A percentile compares a stretch with the other conserved stretches of the same genome.
These are phyloP conservation scores for Brettanomyces custersianus DNA, from an alignment of 805 yeast species.

Conservation along the genomic window DNA sequence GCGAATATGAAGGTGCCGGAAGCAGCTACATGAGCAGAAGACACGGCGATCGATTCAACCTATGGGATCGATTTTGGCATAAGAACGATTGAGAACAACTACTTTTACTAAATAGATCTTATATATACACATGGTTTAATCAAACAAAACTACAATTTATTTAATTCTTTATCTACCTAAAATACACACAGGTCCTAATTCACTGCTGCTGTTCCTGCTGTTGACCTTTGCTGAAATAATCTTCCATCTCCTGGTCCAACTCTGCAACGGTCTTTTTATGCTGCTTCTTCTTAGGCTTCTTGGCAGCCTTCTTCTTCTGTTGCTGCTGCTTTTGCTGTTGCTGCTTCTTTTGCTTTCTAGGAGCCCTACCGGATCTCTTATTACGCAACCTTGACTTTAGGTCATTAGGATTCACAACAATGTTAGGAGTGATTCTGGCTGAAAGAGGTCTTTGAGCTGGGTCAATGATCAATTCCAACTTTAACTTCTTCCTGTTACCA, in stretches of 20 bases:
- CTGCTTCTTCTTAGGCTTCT: slow-evolving; percentile 23
- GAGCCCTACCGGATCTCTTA: slow-evolving; percentile 38
- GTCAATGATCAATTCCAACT: slow-evolving; percentile 74
- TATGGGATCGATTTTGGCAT: neutral
- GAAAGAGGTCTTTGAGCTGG: slow-evolving; percentile 71
- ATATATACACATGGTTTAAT: slow-evolving; percentile 2
- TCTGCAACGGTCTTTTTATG: slow-evolving; percentile 76
- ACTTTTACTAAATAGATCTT: no score
- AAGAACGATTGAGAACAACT: slow-evolving; percentile 1
- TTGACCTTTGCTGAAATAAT: slow-evolving; percentile 64
- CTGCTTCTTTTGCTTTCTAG: slow-evolving; percentile 16
- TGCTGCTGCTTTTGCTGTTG: slow-evolving; percentile 15
- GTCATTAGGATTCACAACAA: slow-evolving; percentile 7
- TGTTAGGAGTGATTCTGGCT: slow-evolving; percentile 57
- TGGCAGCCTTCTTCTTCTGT: slow-evolving; percentile 4
- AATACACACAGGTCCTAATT: neutral
- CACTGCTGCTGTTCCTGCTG: slow-evolving; percentile 4
- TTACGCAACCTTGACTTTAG: slow-evolving; percentile 3
- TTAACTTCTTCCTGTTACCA: slow-evolving; percentile 69
- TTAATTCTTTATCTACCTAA: neutral
- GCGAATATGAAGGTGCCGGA: slow-evolving; percentile 64
- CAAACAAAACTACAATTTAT: neutral
- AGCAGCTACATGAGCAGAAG: slow-evolving; percentile 42
- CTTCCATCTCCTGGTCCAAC: slow-evolving; percentile 97
- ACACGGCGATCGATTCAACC: slow-evolving; percentile 26